Evolutionary conservation across 2,329 filamentous ascomycete species (phyloP), one percentile per base, ranked within the genome.

Genomic region (Geosmithia putterillii): DNA sequence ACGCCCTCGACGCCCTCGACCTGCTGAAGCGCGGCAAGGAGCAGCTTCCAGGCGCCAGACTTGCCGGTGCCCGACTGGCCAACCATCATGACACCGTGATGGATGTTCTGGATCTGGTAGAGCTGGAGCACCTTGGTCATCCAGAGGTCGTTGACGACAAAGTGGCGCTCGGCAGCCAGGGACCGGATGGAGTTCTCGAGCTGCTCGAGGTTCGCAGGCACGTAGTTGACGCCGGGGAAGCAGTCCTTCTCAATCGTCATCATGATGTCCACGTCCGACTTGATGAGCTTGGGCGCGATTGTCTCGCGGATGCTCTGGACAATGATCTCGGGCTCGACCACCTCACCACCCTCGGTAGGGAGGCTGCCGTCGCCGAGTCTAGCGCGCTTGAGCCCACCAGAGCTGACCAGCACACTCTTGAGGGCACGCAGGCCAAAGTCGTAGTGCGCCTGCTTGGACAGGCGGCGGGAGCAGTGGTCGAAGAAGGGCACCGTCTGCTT

Each of bases 81-180:
- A 9, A 99, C 92, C 92, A 98, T 96, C 94, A 99, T 99, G 22
- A 99, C 92, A 82, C 92, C 92, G 53, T 99, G 92, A 57, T 99
- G 92, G 46, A 98, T 88, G 51, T 82, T 85, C 62, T 96, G 92
- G 49, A 99, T 99, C 61, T 99, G 92, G 60, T 95, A 96, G 2
- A 98, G 76, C 61, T 99, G 92, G 8, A 98, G 73, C 28, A 94
- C 81, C 67, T 99, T 99, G 45, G 86, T 92, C 78, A 96, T 88
- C 94, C 94, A 99, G 40, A 82, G 81, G 44, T 96, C 89, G 46
- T 82, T 95, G 52, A 94, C 84, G 8, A 95, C 86, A 14, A 94
- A 76, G 55, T 95, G 83, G 51, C 86, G 81, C 57, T 94, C 88
- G 6, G 74, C 76, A 23, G 94, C 92, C 48, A 95, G 79, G 28